Evolutionary conservation across 331 rosid genomes (phyloP), one percentile per base, ranked within the genome.

Genomic region (Cydonia oblonga): DNA sequence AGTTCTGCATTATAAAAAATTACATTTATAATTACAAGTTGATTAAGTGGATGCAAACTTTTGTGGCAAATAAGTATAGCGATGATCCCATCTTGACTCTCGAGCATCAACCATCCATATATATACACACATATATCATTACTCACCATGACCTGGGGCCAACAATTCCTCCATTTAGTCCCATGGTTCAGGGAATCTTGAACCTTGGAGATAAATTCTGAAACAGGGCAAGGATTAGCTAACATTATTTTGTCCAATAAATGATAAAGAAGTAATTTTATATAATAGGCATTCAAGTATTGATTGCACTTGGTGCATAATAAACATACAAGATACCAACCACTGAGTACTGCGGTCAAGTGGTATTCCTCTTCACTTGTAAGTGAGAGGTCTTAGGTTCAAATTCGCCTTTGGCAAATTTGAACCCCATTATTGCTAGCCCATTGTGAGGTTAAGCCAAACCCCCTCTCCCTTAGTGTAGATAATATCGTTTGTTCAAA

Each of bases 101-200:
- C 9, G 46, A 83, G 66, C 38, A 62, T 40, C 59, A 62, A 61
- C 56, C 61, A 53, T 64, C 53, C 65, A 33, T 42, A n/a, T n/a
- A 16, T 1, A 69, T 0, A 20, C 11, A 38, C 28, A n/a, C 22
- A 30, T 6, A 53, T 53, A n/a, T 53, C 8, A 53, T 59, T 71
- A 82, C 89, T 51, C 68, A 91, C 98, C 73, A 86, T 81, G 82
- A 73, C 49, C 67, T 82, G 78, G 28, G 87, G 84, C 30, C 83
- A 83, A 83, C 79, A 74, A 63, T 82, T 80, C 83, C 83, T 69
- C 98, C 98, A 93, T 77, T 93, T 93, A 69, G 86, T 78, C 80
- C 80, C 20, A 22, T 66, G 72, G 72, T 85, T 84, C 26, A 66
- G 44, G 32, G 90, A 80, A 66, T 88, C 91, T 85, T 74, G 86